Evolutionary conservation across 225 moss, liverwort and hornwort species (phyloP).

Genomic region (Ulota crispa): DNA sequence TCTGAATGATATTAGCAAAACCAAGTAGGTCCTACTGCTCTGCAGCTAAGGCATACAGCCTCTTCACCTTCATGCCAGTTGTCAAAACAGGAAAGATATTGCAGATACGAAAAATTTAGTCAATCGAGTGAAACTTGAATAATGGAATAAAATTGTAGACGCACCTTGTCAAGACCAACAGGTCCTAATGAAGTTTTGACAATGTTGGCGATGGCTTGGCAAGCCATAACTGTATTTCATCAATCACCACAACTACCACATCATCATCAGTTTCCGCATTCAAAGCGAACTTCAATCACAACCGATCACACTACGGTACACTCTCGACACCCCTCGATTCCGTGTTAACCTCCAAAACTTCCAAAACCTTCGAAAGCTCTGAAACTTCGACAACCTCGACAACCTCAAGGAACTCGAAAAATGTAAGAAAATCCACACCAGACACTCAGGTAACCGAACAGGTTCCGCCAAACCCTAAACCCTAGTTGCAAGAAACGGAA

Average conservation of each 20-base stretch:
- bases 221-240: constrained; percentile 64
- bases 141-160: neutral
- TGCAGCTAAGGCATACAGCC: neutral
- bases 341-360: neutral
- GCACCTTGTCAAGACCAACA: constrained; percentile 88
- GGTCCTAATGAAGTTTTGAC: constrained; percentile 89
- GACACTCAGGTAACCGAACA: neutral
- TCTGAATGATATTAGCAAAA: neutral
- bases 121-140: neutral
- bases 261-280: neutral
- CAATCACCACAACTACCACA: constrained; percentile 14
- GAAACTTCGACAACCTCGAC: neutral
- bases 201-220: constrained; percentile 90
- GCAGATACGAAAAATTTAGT: neutral
- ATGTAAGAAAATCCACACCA: neutral
- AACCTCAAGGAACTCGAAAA: neutral
- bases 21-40: neutral
- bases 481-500: neutral
- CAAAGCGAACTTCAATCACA: constrained; percentile 2
- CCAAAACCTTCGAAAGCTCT: neutral
- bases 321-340: neutral
- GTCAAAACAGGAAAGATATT: neutral
- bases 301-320: neutral
- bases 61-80: neutral
- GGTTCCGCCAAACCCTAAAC: constrained; percentile 6